phyloP scores from a whole-genome alignment of 208 protist species.

The Histomonas meleagridis region DNA sequence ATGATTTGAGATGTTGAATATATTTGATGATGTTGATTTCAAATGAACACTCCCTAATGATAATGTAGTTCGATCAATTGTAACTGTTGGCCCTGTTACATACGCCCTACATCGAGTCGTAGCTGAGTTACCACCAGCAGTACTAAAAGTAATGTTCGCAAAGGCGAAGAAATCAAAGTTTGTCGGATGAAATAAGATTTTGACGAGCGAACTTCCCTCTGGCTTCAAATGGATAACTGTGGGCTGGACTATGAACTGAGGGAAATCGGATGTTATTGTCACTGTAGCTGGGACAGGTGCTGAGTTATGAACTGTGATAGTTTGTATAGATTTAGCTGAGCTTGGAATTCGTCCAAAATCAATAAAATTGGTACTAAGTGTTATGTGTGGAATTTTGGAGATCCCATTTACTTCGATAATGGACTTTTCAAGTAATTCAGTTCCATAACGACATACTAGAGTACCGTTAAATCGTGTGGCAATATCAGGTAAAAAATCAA shows the following conservation, averaged over 20 bases:
- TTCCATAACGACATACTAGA: background rate
- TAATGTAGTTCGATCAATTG: background rate
- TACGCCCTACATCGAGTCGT: background rate
- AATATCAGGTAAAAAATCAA: background rate
- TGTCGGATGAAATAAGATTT: conserved; percentile 20
- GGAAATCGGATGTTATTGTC: background rate
- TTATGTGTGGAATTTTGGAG: background rate
- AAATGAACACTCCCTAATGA: background rate
- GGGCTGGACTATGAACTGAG: background rate
- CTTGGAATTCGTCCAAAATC: conserved; percentile 14
- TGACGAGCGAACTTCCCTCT: background rate
- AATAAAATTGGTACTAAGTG: background rate
- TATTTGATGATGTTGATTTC: background rate
- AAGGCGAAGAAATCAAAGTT: conserved; percentile 31
- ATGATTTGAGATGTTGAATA: background rate
- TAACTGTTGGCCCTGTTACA: background rate
- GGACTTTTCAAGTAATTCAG: background rate
- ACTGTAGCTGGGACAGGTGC: background rate
- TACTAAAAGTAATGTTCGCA: background rate
- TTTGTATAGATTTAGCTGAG: background rate
- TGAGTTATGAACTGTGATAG: conserved; percentile 8
- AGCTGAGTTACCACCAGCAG: background rate
- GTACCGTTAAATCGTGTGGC: conserved; percentile 5
- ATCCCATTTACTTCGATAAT: background rate
- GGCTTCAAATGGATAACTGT: background rate